Evolutionary conservation across 768 basidiomycete species (phyloP), one percentile per base, ranked within the genome.

Genomic region (Clitopilus hobsonii): DNA sequence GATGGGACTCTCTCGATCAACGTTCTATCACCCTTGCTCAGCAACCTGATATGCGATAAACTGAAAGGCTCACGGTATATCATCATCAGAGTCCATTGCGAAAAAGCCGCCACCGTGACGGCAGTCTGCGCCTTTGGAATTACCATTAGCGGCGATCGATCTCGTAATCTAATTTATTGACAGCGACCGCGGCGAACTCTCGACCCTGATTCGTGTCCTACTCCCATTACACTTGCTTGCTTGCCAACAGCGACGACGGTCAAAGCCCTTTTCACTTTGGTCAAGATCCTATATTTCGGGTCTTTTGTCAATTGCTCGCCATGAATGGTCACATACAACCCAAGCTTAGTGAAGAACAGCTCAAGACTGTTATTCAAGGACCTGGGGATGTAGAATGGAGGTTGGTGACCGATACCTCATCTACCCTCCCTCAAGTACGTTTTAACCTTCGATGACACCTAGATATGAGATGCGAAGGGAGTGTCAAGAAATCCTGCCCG

Each of bases 391-490:
- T 90, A 23, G 91, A 94, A 67, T 93, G 91, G 91, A 83, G 82
- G 90, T 85, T 58, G 58, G 80, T 72, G 28, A n/a, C 8, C 6
- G 27, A 51, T 28, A 20, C 28, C n/a, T 13, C 10, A 5, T 18
- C 16, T 27, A 8, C 24, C 38, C 23, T 32, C n/a, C n/a, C 22
- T 47, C 47, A 27, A 51, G 38, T 36, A 20, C 41, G 6, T 22
- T 28, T 32, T 30, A 18, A 25, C 50, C 14, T 5, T 56, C 53
- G 18, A 49, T 32, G 26, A 6, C 30, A 25, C 53, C 3, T 45
- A 92, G 89, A 63, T 97, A 97, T 64, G 94, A 96, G 71, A 95
- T 97, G 94, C 80, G 94, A 26, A 77, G 94, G n/a, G 89, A 95
- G 63, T 93, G 91, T 62, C 94, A 97, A 72, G 89, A 94, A 69